These are phyloP conservation scores for Penicillium longicatenatum DNA, from an alignment of 495 filamentous ascomycete genomes.

Conservation along the genomic window DNA sequence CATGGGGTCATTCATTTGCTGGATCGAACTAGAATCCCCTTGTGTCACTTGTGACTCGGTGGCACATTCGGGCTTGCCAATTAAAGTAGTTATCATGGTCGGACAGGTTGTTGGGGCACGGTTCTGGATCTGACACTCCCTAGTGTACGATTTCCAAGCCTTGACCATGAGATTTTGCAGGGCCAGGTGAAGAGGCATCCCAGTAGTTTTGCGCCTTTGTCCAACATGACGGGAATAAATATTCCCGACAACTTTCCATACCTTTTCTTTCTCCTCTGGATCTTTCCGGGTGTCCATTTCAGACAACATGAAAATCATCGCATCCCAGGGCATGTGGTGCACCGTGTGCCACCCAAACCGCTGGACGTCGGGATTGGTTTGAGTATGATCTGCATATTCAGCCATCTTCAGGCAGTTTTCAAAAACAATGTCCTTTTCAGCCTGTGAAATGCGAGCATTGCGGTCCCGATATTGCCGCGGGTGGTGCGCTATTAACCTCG, in stretches of 20 bases:
- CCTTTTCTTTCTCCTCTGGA: constrained; percentile 31
- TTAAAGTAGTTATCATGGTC: constrained; percentile 16
- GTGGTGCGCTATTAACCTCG: constrained; percentile 42
- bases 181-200: constrained; percentile 36
- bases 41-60: neutral
- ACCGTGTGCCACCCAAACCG: constrained; percentile 40
- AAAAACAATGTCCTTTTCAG: constrained; percentile 43
- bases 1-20: constrained; percentile 3
- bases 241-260: constrained; percentile 36
- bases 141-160: constrained; percentile 36
- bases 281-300: constrained; percentile 37
- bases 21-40: neutral
- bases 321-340: constrained; percentile 44
- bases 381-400: constrained; percentile 34
- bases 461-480: constrained; percentile 41
- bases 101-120: constrained; percentile 30
- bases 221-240: constrained; percentile 30
- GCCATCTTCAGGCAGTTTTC: constrained; percentile 38
- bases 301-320: constrained; percentile 44
- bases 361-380: constrained; percentile 25
- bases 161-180: constrained; percentile 39
- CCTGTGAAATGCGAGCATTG: constrained; percentile 26
- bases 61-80: constrained; percentile 3
- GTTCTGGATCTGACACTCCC: constrained; percentile 26
- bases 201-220: constrained; percentile 19